phyloP scores from a whole-genome alignment of 2,329 filamentous ascomycete species.

The Rosellinia necatrix region DNA sequence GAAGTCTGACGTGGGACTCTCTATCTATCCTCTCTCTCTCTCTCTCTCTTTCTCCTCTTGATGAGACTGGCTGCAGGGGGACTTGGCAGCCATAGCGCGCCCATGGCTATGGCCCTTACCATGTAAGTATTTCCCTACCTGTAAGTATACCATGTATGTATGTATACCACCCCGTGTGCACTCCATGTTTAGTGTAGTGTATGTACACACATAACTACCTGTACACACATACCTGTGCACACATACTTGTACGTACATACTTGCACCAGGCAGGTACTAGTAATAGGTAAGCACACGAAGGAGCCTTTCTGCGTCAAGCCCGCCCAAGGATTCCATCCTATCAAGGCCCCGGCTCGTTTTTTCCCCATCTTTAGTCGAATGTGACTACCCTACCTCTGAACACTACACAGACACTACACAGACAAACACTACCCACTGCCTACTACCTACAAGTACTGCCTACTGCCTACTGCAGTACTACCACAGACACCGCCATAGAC shows the following conservation, averaged over 20 bases:
- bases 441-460: too few species aligned
- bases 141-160: neutral
- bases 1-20: constrained; percentile 21
- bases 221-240: neutral
- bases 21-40: too few species aligned
- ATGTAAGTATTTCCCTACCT: too few species aligned
- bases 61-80: constrained; percentile 23
- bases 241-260: neutral
- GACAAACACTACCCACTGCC: too few species aligned
- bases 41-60: too few species aligned
- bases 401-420: too few species aligned
- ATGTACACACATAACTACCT: too few species aligned
- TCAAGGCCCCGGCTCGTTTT: neutral
- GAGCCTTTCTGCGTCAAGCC: constrained; percentile 6
- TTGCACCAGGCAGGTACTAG: constrained; percentile 12
- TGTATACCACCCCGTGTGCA: too few species aligned
- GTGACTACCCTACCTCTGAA: neutral
- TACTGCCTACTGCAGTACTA: too few species aligned
- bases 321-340: neutral
- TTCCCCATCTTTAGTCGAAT: constrained; percentile 1
- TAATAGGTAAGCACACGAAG: constrained; percentile 11
- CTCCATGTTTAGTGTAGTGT: too few species aligned
- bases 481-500: too few species aligned
- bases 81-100: constrained; percentile 6
- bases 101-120: neutral